A percentile compares a stretch with the other conserved stretches of the same genome.
phyloP scores from a whole-genome alignment of 805 yeast genomes.

The Saccharomyces eubayanus region DNA sequence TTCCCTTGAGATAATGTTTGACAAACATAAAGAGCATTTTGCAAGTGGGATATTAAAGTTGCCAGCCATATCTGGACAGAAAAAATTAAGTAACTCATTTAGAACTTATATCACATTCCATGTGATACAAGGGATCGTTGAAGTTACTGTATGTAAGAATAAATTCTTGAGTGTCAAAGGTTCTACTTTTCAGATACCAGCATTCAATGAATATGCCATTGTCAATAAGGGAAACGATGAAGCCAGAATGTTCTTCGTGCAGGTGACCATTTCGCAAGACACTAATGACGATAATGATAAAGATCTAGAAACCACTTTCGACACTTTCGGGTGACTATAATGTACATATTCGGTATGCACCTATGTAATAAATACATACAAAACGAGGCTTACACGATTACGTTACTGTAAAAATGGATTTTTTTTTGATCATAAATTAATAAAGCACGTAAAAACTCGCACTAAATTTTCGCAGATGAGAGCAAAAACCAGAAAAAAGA shows the following conservation, averaged over 20 bases:
- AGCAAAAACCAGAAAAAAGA: background rate
- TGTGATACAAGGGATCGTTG: constrained; percentile 61
- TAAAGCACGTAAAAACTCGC: background rate
- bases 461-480: background rate
- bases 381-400: background rate
- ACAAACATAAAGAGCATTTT: constrained; percentile 50
- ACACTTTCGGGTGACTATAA: background rate
- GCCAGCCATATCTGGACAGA: constrained; percentile 54
- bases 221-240: constrained; percentile 49
- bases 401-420: background rate
- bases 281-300: background rate
- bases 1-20: constrained; percentile 56
- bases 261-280: constrained; percentile 35
- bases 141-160: constrained; percentile 53
- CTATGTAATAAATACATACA: background rate
- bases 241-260: constrained; percentile 69
- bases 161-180: constrained; percentile 59
- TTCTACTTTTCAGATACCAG: constrained; percentile 74
- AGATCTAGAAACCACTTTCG: background rate
- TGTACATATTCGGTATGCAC: background rate
- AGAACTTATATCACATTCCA: constrained; percentile 67
- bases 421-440: background rate
- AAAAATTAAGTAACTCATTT: constrained; percentile 45
- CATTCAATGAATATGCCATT: constrained; percentile 64
- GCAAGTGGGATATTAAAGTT: constrained; percentile 69